phyloP scores from a whole-genome alignment of 2,329 filamentous ascomycete species.

The Sporothrix variecibatus region DNA sequence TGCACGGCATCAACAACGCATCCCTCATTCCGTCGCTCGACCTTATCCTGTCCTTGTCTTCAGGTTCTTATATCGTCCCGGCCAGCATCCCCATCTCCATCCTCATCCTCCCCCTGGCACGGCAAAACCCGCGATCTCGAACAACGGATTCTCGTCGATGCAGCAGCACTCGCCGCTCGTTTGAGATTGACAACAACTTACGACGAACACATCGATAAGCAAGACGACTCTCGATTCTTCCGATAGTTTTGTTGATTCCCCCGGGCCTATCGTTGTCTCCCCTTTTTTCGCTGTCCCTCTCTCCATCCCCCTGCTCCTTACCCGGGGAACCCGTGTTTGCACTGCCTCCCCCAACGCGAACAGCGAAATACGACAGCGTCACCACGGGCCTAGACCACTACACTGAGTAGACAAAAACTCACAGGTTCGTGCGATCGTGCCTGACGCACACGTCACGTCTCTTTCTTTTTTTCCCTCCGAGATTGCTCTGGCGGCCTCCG shows the following conservation, averaged over 20 bases:
- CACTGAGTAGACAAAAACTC: not conserved
- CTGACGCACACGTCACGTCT: slow-evolving; percentile 12
- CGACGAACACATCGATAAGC: not conserved
- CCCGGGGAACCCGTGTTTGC: slow-evolving; percentile 14
- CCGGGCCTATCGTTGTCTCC: not conserved
- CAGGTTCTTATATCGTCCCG: not conserved
- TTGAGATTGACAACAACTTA: not conserved
- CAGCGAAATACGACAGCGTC: slow-evolving; percentile 7
- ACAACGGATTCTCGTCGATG: slow-evolving; percentile 14
- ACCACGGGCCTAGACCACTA: slow-evolving; percentile 12
- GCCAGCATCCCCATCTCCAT: not conserved
- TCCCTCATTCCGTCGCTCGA: not conserved
- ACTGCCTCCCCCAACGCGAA: slow-evolving; percentile 15
- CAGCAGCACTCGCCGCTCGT: not conserved
- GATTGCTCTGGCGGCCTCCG: slow-evolving; percentile 31
- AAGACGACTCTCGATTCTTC: not conserved
- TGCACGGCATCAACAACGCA: not conserved
- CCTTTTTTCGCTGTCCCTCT: not conserved
- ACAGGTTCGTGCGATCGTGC: not conserved
- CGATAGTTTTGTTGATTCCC: not conserved
- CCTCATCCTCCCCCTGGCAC: not conserved
- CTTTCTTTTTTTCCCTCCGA: not conserved
- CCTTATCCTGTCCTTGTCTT: not conserved
- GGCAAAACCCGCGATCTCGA: not conserved
- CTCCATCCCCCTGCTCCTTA: slow-evolving; percentile 9